Percentiles rank a stretch among this genome's conserved stretches.
These are phyloP conservation scores for Linderniella brevidens DNA, from an alignment of 257 asterid species.

Conservation along the genomic window DNA sequence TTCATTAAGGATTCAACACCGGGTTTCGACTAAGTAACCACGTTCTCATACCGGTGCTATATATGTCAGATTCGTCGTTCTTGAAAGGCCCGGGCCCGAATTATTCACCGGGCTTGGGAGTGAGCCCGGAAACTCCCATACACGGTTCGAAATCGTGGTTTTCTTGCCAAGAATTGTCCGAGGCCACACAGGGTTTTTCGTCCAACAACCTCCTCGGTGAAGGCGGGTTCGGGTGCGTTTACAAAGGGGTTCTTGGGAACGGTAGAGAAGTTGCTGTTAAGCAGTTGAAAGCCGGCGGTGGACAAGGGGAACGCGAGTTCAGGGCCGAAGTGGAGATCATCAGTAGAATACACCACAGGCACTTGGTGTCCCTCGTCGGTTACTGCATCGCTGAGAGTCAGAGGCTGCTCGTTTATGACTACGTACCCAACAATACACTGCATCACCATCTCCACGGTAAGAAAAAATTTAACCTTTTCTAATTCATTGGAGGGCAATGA, in stretches of 20 bases:
- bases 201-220: constrained; percentile 44
- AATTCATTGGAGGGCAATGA: constrained; percentile 2
- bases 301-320: constrained; percentile 91
- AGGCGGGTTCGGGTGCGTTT: constrained; percentile 88
- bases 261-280: constrained; percentile 83
- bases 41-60: constrained; percentile 1
- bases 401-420: constrained; percentile 75
- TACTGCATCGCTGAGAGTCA: constrained; percentile 65
- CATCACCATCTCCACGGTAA: constrained; percentile 72
- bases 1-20: constrained; percentile 1
- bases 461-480: constrained; percentile 13
- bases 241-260: constrained; percentile 57
- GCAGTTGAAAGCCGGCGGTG: constrained; percentile 75
- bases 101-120: constrained; percentile 29
- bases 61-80: constrained; percentile 47
- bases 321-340: constrained; percentile 89
- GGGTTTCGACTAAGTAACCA: background rate
- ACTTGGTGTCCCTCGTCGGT: constrained; percentile 86
- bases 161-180: constrained; percentile 54
- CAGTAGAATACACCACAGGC: constrained; percentile 80
- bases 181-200: constrained; percentile 50
- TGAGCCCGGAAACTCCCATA: constrained; percentile 49
- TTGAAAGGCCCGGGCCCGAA: constrained; percentile 39
- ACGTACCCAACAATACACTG: constrained; percentile 70
- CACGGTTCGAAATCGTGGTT: constrained; percentile 62